Percentiles rank a stretch among this genome's conserved stretches.
Evolutionary conservation across 805 yeast species (phyloP).

Genomic region (Candida caryicola): DNA sequence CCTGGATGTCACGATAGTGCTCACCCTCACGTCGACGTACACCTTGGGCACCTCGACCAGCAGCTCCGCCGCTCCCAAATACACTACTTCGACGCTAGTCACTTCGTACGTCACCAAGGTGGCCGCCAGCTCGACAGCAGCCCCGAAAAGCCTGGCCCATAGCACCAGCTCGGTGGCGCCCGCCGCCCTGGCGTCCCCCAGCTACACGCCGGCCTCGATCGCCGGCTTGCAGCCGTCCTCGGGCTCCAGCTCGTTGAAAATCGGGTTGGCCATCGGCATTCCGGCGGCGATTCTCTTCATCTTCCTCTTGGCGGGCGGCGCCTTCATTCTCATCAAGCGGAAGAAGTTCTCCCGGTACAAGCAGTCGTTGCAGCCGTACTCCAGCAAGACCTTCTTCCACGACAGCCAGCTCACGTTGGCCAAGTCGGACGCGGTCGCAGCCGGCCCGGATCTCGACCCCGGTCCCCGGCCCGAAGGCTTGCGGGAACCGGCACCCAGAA

Average conservation of each 20-base stretch:
- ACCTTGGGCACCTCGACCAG: slow-evolving; percentile 5
- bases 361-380: background rate
- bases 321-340: slow-evolving; percentile 8
- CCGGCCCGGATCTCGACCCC: background rate
- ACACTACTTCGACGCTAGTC: background rate
- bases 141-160: background rate
- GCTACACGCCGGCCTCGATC: background rate
- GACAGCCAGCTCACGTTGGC: background rate
- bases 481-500: background rate
- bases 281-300: slow-evolving; percentile 19
- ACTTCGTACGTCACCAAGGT: background rate
- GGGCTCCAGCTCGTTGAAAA: slow-evolving; percentile 8
- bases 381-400: background rate
- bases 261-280: slow-evolving; percentile 24
- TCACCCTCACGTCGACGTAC: slow-evolving; percentile 12
- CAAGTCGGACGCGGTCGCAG: background rate
- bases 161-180: slow-evolving; percentile 2
- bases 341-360: slow-evolving; percentile 2
- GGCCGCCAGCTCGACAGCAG: background rate
- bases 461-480: background rate
- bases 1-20: slow-evolving; percentile 8
- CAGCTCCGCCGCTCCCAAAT: background rate
- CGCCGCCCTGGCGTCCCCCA: background rate
- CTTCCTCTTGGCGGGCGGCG: slow-evolving; percentile 10
- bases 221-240: background rate